phyloP scores from a whole-genome alignment of 1,284 basidiomycete genomes.

The Inonotus obliquus region DNA sequence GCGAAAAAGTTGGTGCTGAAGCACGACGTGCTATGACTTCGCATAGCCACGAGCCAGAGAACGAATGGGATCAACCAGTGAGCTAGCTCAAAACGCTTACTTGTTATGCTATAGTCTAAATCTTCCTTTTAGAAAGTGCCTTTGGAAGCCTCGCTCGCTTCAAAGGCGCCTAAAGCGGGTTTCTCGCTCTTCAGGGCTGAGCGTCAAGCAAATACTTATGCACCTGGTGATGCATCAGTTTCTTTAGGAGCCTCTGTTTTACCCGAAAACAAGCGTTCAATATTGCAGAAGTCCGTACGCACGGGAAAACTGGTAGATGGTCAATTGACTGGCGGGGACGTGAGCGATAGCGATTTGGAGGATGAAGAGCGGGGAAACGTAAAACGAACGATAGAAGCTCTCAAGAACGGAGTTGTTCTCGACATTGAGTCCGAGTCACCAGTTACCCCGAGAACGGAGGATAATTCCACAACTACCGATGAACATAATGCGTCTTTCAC shows the following conservation, averaged over 20 bases:
- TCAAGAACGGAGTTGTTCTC: conserved; percentile 52
- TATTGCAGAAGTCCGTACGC: conserved; percentile 52
- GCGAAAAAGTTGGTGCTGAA: conserved; percentile 48
- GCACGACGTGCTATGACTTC: conserved; percentile 46
- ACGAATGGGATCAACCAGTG: conserved; percentile 44
- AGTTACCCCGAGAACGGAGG: conserved; percentile 23
- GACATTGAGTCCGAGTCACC: conserved; percentile 45
- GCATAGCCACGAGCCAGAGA: conserved; percentile 36
- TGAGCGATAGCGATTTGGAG: conserved; percentile 55
- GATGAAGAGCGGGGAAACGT: conserved; percentile 37
- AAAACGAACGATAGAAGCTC: conserved; percentile 50
- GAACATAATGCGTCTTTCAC: conserved; percentile 22
- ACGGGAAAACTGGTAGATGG: conserved; percentile 57
- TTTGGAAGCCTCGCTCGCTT: conserved; percentile 34
- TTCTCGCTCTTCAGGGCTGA: conserved; percentile 61
- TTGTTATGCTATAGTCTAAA: conserved; percentile 19
- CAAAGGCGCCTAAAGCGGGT: conserved; percentile 38
- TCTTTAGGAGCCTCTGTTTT: conserved; percentile 45
- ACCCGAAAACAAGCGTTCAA: conserved; percentile 46
- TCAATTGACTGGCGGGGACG: conserved; percentile 49
- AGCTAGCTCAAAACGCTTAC: conserved; percentile 23
- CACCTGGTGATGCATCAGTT: conserved; percentile 36
- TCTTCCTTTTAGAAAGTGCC: conserved; percentile 34
- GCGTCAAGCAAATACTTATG: conserved; percentile 36
- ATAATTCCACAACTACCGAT: not conserved